Evolutionary conservation across 2,329 filamentous ascomycete species (phyloP).

Genomic region (Xenoacremonium recifei): DNA sequence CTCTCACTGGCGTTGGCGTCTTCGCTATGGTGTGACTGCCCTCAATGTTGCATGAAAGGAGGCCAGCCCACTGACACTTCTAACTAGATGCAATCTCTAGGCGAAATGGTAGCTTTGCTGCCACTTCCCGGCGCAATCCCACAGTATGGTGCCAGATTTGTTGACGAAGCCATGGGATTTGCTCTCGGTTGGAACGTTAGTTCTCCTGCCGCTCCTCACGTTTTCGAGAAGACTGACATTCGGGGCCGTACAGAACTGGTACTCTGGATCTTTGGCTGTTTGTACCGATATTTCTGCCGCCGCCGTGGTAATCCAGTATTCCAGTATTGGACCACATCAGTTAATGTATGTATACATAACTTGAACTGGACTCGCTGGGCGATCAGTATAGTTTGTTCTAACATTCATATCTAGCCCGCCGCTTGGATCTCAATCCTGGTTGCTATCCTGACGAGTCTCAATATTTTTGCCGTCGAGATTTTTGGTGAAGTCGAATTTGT

Average conservation of each 20-base stretch:
- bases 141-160: background rate
- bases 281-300: background rate
- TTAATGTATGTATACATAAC: no score
- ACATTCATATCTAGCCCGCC: no score
- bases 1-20: background rate
- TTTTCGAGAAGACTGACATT: no score
- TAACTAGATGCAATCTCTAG: background rate
- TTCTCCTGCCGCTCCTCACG: no score
- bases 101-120: background rate
- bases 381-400: no score
- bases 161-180: background rate
- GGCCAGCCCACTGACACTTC: background rate
- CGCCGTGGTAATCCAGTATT: background rate
- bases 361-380: no score
- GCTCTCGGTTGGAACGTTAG: no score
- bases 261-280: background rate
- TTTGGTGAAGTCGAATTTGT: background rate
- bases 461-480: background rate
- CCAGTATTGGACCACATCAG: background rate
- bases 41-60: background rate
- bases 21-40: background rate
- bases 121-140: background rate
- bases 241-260: background rate
- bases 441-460: background rate
- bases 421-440: background rate